Evolutionary conservation across 208 protist species (phyloP).

Genomic region (Trypanosoma lewisi): DNA sequence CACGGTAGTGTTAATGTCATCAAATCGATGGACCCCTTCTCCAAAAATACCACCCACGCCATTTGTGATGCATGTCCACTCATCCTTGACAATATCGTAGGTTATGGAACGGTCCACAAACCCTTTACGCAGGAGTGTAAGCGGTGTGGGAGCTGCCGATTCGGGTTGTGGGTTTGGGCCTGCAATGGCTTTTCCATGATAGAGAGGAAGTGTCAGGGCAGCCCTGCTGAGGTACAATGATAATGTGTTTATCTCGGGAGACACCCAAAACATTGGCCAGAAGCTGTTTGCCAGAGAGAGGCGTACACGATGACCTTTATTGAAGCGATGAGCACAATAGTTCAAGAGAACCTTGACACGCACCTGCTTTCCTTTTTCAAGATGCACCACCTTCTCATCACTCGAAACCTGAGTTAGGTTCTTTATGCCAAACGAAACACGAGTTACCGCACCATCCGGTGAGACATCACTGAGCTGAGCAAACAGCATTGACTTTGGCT

Average conservation of each 20-base stretch:
- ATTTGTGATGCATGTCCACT: conserved; percentile 55
- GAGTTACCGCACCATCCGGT: conserved; percentile 48
- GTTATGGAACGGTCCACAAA: conserved; percentile 39
- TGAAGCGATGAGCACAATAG: conserved; percentile 62
- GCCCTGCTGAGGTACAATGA: conserved; percentile 31
- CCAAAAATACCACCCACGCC: conserved; percentile 63
- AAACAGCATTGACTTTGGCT: conserved; percentile 60
- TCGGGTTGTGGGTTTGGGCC: conserved; percentile 37
- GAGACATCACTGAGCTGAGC: conserved; percentile 58
- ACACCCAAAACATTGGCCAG: conserved; percentile 68
- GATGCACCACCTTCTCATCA: conserved; percentile 29
- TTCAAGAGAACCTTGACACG: conserved; percentile 42
- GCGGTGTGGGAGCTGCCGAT: conserved; percentile 40
- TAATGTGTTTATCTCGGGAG: conserved; percentile 51
- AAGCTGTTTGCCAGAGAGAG: conserved; percentile 65
- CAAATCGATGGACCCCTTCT: conserved; percentile 57
- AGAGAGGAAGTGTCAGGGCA: conserved; percentile 27
- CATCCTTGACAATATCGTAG: conserved; percentile 50
- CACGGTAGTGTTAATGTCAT: conserved; percentile 62
- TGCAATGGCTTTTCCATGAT: conserved; percentile 4
- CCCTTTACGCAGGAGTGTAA: conserved; percentile 32
- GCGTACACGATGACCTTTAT: conserved; percentile 37
- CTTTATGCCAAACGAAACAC: conserved; percentile 56
- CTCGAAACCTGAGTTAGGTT: conserved; percentile 45
- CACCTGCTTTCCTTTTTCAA: conserved; percentile 25